Evolutionary conservation across 371 early-diverging fungal genomes (phyloP).

Genomic region (Blakeslea trispora): DNA sequence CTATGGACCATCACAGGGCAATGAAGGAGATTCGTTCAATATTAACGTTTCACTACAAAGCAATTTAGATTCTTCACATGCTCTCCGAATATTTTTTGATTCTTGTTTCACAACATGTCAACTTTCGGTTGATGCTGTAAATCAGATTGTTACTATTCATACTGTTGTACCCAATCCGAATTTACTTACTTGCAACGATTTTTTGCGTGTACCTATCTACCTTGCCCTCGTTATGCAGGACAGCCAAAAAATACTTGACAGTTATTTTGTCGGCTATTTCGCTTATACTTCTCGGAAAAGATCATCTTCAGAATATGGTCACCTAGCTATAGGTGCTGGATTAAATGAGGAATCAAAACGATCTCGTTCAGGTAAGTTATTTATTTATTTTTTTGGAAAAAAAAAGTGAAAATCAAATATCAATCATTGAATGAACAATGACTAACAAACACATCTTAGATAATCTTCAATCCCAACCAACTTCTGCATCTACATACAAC

Average conservation of each 20-base stretch:
- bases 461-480: neutral
- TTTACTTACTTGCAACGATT: conserved; percentile 1
- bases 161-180: conserved; percentile 12
- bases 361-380: neutral
- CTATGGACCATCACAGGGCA: conserved; percentile 17
- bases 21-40: conserved; percentile 14
- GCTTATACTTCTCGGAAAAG: conserved; percentile 15
- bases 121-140: conserved; percentile 13
- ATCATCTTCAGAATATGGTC: conserved; percentile 3
- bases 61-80: conserved; percentile 10
- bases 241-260: conserved; percentile 8
- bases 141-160: conserved; percentile 20
- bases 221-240: conserved; percentile 14
- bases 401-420: neutral
- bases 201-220: conserved; percentile 19
- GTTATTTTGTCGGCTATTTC: conserved; percentile 23
- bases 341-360: neutral
- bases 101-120: conserved; percentile 26
- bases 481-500: neutral
- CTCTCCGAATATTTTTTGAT: conserved; percentile 20
- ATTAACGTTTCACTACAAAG: conserved; percentile 6
- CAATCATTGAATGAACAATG: too few relatives aligned
- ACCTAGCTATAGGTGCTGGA: neutral
- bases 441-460: neutral
- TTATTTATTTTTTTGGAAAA: too few relatives aligned